Base-by-base conservation (phyloP, 495 filamentous ascomycete species). In the Podospora sp. region DNA sequence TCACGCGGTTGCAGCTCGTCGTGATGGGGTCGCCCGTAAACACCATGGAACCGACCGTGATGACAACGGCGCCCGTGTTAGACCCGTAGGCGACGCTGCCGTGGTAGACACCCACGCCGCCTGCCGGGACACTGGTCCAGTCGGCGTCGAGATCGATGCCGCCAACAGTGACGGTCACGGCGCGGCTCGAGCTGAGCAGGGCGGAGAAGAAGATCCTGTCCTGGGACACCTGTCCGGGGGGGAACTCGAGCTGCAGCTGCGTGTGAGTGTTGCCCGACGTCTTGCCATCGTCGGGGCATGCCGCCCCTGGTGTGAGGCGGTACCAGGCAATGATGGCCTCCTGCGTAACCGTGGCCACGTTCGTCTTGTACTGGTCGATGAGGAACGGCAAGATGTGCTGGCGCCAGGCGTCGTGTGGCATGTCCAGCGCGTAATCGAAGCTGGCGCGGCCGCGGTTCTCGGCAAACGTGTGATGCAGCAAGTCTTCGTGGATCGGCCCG, bases 241-340 rank as follows among this genome's bases (percentile, higher is more conserved):
- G 0, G 35, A 60, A 65, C 51, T 63, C 64, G n/a, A 55, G 7
- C 56, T 60, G 63, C 57, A 55, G 26, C 51, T 70, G 65, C 25
- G 18, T 18, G 1, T 62, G 77, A 71, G 27, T 72, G 61, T 25
- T 71, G 65, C 74, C 69, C 75, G 81, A 68, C 1, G 66, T 69
- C n/a, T n/a, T n/a, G 69, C 75, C 73, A 24, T 73, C 74, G 22
- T 70, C 66, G n/a, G 49, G 5, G 58, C 75, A 77, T 0, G 71
- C 67, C 2, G 62, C 25, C 9, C 70, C 75, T 0, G 76, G 69
- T 11, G 73, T 76, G 2, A 71, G 74, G 0, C 88, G 86, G 72
- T 91, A 92, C 88, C 88, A 91, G 26, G 77, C 81, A 3, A 83
- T 76, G 7, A 89, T 69, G 3, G 81, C 75, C 22, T 88, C 80